These are phyloP conservation scores for Theobroma grandiflorum DNA, from an alignment of 441 rosid genomes.

Conservation along the genomic window DNA sequence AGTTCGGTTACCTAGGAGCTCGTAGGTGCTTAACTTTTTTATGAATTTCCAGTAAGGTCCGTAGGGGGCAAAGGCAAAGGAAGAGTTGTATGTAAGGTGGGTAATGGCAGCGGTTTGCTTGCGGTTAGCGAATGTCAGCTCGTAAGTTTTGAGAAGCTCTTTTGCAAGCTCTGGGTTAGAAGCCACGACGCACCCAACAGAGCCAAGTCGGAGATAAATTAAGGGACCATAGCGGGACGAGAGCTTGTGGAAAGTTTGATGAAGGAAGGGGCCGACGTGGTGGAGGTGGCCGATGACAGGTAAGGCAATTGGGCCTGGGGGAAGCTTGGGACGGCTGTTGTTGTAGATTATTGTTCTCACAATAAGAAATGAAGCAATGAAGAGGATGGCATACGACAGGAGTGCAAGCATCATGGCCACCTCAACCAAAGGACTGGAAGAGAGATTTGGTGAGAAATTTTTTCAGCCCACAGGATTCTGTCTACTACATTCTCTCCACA, in stretches of 20 bases:
- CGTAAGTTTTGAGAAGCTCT: constrained; percentile 43
- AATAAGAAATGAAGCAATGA: not conserved
- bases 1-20: constrained; percentile 35
- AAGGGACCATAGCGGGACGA: constrained; percentile 37
- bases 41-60: constrained; percentile 44
- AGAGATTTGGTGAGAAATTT: not conserved
- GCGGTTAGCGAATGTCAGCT: constrained; percentile 36
- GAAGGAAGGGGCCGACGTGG: constrained; percentile 42
- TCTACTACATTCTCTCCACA: too few relatives aligned
- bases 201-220: constrained; percentile 38
- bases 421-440: not conserved
- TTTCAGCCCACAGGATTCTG: too few relatives aligned
- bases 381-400: not conserved
- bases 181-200: constrained; percentile 37
- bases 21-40: constrained; percentile 37
- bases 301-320: constrained; percentile 41
- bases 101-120: constrained; percentile 32
- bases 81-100: constrained; percentile 40
- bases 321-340: constrained; percentile 20
- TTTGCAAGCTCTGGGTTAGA: constrained; percentile 43
- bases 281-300: constrained; percentile 54
- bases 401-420: not conserved
- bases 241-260: constrained; percentile 36
- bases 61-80: constrained; percentile 45
- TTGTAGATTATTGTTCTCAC: not conserved